These are phyloP conservation scores for Penicillium sp. DNA, from an alignment of 2,329 filamentous ascomycete genomes.

Conservation along the genomic window DNA sequence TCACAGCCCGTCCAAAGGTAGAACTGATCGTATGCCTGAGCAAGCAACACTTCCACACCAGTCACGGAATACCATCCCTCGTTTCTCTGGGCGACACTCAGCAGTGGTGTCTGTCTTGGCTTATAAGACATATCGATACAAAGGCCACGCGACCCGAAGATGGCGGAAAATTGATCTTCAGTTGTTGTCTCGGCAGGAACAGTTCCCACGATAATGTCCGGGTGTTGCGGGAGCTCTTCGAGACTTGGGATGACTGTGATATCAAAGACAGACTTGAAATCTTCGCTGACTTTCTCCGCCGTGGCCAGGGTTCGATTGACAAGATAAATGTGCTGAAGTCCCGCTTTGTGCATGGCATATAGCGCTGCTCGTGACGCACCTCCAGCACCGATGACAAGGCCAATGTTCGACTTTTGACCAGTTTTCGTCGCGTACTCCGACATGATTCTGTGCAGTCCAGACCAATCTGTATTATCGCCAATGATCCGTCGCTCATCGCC, in stretches of 20 bases:
- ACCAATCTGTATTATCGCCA: slow-evolving; percentile 55
- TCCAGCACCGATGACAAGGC: slow-evolving; percentile 51
- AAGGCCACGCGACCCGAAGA: slow-evolving; percentile 23
- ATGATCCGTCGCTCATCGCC: slow-evolving; percentile 33
- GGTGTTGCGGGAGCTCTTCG: slow-evolving; percentile 19
- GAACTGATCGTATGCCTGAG: slow-evolving; percentile 36
- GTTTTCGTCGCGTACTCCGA: slow-evolving; percentile 19
- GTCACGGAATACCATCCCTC: slow-evolving; percentile 25
- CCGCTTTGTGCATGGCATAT: slow-evolving; percentile 42
- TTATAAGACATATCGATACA: slow-evolving; percentile 36
- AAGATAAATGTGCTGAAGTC: slow-evolving; percentile 43
- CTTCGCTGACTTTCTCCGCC: slow-evolving; percentile 21
- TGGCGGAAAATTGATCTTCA: slow-evolving; percentile 24
- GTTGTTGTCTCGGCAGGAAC: slow-evolving; percentile 27
- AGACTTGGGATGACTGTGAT: slow-evolving; percentile 17
- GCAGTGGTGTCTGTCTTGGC: slow-evolving; percentile 27
- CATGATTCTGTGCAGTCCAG: slow-evolving; percentile 46
- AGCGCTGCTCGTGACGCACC: slow-evolving; percentile 52
- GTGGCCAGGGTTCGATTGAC: slow-evolving; percentile 38
- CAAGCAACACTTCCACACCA: slow-evolving; percentile 36
- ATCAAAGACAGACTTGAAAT: slow-evolving; percentile 18
- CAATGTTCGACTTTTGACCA: slow-evolving; percentile 30
- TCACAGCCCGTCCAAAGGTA: slow-evolving; percentile 30
- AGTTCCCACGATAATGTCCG: slow-evolving; percentile 31
- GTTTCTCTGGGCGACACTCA: slow-evolving; percentile 24